Evolutionary conservation across 495 filamentous ascomycete genomes (phyloP), one percentile per base, ranked within the genome.

Genomic region (Penicillium crystallinum): DNA sequence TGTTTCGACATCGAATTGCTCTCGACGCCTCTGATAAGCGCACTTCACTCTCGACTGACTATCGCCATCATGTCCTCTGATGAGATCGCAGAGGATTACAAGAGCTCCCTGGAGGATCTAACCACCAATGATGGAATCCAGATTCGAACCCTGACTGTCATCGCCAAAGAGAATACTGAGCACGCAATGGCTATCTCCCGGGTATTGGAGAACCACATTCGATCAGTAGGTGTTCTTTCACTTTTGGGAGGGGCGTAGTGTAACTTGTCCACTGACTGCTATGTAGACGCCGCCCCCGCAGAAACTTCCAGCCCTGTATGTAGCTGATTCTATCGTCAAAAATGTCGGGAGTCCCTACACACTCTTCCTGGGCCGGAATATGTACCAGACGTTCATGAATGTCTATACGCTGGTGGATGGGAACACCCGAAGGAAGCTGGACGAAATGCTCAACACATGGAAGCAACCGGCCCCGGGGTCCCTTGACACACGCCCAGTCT

Each of bases 281-380:
- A 52, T 70, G 56, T 77, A 98, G 92, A 87, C 84, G 36, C 82
- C 89, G 37, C 90, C 93, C 18, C 75, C 77, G 31, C 87, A 87
- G 65, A 98, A 97, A 61, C 75, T 98, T 14, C 90, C 92, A 19
- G 89, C 95, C 2, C 79, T 98, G n/a, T 98, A 97, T 75, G 86
- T 98, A 59, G 88, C 97, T 65, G 93, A 98, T 73, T 97, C 91
- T 8, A 88, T 98, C 49, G 93, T 93, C 61, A 98, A 98, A 74
- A 97, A 97, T 78, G 91, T 97, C 50, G 95, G 95, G 22, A 96
- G 91, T 1, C 95, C 93, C 41, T 98, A 97, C 70, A 95, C 90
- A 1, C 78, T 96, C 6, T 97, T 93, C 66, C 84, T 98, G 54
- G 89, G 93, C 33, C 84, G 88, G 17, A 91, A 92, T 67, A 81